Evolutionary conservation across 257 asterid genomes (phyloP), one percentile per base, ranked within the genome.

Genomic region (Plantago elongata): DNA sequence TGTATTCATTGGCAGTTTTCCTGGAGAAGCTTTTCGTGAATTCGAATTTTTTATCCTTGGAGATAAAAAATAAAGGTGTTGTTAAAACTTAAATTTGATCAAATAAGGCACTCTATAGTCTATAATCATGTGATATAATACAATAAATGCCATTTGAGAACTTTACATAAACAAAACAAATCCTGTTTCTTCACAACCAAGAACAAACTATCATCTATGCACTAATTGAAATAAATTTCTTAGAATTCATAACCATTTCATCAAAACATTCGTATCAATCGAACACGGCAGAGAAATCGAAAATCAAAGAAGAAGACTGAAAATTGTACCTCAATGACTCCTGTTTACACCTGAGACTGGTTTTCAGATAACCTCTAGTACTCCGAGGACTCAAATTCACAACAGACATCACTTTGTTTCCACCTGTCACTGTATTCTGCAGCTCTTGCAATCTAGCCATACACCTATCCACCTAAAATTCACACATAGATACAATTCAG

Each of bases 361-460:
- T 72, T 29, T 57, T 71, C 3, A 72, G 52, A 62, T 78, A 81
- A 57, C 76, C 82, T 68, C 86, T 76, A 1, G 82, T 76, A 67
- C 83, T 83, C 9, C 84, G 82, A 69, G 94, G 95, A 64, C 95
- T 87, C 62, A 79, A 76, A 70, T 69, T 80, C 63, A 75, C 82
- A 11, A 89, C 90, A 38, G 89, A 80, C 10, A 72, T 69, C 69
- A 73, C 71, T 51, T 79, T 88, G 18, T 22, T 60, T 11, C 93
- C 93, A 18, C 88, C 88, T 9, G 79, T 67, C 3, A 90, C 95
- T 38, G 90, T 80, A 77, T 80, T 57, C 17, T 89, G 99, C 59
- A 92, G 97, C 79, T 92, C 99, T 73, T 86, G 95, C 76, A 92
- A 65, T 72, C 99, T 65, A 62, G 93, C 95, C 90, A 89, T 81